Conservation (phyloP, 192 early-diverging fungal species). For the Geranomyces michiganensis region DNA sequence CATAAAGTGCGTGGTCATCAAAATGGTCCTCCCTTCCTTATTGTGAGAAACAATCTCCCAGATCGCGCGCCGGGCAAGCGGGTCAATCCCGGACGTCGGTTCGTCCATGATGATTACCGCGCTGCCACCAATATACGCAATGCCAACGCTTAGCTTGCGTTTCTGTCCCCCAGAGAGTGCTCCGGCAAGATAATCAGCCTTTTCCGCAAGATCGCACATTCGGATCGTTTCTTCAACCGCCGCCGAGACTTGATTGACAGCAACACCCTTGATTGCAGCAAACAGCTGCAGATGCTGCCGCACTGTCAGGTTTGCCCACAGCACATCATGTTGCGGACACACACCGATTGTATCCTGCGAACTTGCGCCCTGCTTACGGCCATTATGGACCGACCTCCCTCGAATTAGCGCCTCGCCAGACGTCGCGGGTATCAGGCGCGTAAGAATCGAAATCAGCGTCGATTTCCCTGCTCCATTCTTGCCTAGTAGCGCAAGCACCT, state of each 20-base stretch:
- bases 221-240: constrained; percentile 4
- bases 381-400: not conserved
- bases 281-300: constrained; percentile 54
- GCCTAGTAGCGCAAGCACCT: constrained; percentile 58
- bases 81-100: constrained; percentile 66
- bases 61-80: constrained; percentile 46
- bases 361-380: not conserved
- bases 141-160: constrained; percentile 51
- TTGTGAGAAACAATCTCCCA: constrained; percentile 60
- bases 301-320: constrained; percentile 50
- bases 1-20: constrained; percentile 68
- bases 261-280: constrained; percentile 54
- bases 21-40: constrained; percentile 51
- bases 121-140: constrained; percentile 61
- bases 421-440: constrained; percentile 60
- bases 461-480: constrained; percentile 77
- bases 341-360: constrained; percentile 37
- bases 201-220: constrained; percentile 39
- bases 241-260: constrained; percentile 33
- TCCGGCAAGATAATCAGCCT: constrained; percentile 35
- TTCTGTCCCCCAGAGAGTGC: constrained; percentile 64
- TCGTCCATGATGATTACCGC: constrained; percentile 44
- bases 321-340: constrained; percentile 61
- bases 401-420: constrained; percentile 50
- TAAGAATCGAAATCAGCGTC: constrained; percentile 69